phyloP scores from a whole-genome alignment of 164 flowering plant genomes.

The Nymphaea colorata region DNA sequence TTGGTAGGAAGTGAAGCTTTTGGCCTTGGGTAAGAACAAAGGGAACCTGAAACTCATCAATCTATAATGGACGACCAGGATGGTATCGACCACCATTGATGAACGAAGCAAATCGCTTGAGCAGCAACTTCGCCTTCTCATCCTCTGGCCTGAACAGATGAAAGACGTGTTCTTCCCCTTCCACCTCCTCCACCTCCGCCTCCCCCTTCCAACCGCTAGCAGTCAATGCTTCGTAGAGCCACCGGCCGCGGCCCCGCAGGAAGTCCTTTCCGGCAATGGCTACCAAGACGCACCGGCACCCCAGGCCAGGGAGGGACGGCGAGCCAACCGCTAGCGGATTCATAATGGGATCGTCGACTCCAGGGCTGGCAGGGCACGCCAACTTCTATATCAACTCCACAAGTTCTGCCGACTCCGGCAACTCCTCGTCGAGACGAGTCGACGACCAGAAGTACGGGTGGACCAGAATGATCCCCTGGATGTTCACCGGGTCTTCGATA shows the following conservation, averaged over 20 bases:
- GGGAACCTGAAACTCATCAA: too few species aligned
- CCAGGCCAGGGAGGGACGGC: conserved; percentile 20
- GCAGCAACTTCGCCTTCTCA: conserved; percentile 27
- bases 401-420: neutral
- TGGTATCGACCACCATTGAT: conserved; percentile 1
- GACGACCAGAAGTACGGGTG: conserved; percentile 16
- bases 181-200: too few species aligned
- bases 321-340: conserved; percentile 40
- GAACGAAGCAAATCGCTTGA: conserved; percentile 28
- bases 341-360: conserved; percentile 40
- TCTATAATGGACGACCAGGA: neutral
- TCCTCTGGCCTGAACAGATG: too few species aligned
- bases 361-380: conserved; percentile 30
- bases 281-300: conserved; percentile 28
- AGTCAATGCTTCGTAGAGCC: too few species aligned
- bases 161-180: too few species aligned
- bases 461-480: conserved; percentile 8
- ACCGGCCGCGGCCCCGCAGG: too few species aligned
- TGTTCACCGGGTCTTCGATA: neutral
- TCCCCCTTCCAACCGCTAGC: too few species aligned
- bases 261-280: too few species aligned
- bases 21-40: too few species aligned
- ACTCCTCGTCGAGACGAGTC: conserved; percentile 3
- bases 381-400: conserved; percentile 35
- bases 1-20: too few species aligned